These are phyloP conservation scores for Oryza meyeriana DNA, from an alignment of 176 grass and related monocot species.

Conservation along the genomic window DNA sequence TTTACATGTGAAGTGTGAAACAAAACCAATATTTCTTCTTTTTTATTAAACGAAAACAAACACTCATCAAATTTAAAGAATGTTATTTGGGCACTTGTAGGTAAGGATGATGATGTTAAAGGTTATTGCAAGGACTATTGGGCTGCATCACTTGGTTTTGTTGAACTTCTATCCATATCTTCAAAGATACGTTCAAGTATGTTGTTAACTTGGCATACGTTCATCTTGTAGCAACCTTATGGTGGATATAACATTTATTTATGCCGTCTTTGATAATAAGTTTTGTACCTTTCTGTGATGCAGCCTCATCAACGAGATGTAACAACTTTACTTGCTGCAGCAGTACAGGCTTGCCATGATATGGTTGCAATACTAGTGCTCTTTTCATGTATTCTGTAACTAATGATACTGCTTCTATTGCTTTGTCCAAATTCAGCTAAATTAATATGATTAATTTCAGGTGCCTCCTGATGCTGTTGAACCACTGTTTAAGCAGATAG, in stretches of 20 bases:
- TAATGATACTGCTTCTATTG: background rate
- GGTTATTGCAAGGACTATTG: constrained; percentile 83
- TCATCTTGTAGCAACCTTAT: background rate
- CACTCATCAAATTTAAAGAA: constrained; percentile 17
- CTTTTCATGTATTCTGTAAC: background rate
- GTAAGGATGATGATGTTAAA: constrained; percentile 95
- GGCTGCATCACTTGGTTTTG: constrained; percentile 80
- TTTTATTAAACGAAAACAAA: background rate
- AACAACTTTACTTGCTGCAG: constrained; percentile 90
- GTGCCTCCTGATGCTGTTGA: constrained; percentile 97
- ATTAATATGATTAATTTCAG: constrained; percentile 33
- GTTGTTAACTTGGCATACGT: constrained; percentile 6
- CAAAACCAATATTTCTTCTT: background rate
- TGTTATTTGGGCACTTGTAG: constrained; percentile 40
- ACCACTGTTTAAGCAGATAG: constrained; percentile 93
- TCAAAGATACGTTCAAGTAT: constrained; percentile 93
- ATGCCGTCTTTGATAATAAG: background rate
- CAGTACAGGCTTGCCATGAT: constrained; percentile 94
- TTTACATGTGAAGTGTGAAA: constrained; percentile 3
- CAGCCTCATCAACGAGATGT: constrained; percentile 97
- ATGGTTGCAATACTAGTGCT: constrained; percentile 50
- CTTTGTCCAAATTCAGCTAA: background rate
- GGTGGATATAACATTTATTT: background rate
- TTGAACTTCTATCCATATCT: constrained; percentile 88
- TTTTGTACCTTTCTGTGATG: constrained; percentile 29